These are phyloP conservation scores for Tilletia setariae DNA, from an alignment of 1,284 basidiomycete species.

Conservation along the genomic window DNA sequence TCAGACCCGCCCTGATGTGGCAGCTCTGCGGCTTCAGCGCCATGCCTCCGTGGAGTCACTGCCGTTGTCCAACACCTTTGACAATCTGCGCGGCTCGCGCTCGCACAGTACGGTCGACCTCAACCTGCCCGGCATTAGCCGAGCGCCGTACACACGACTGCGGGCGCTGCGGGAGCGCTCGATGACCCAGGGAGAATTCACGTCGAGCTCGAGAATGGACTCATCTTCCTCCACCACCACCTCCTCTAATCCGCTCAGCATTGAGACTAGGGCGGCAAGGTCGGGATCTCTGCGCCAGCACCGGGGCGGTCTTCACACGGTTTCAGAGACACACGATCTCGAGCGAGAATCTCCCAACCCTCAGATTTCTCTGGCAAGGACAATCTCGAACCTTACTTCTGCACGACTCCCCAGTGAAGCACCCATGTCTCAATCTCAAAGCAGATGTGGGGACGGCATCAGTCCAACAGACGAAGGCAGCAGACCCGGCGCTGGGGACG, in stretches of 20 bases:
- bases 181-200: not conserved
- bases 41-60: not conserved
- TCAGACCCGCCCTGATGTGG: not conserved
- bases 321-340: too few species aligned
- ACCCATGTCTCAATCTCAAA: too few species aligned
- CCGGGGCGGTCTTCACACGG: not conserved
- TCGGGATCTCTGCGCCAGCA: not conserved
- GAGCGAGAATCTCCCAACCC: too few species aligned
- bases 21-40: not conserved
- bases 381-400: too few species aligned
- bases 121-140: not conserved
- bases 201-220: too few species aligned
- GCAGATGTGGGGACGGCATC: not conserved
- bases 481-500: not conserved
- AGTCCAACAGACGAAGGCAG: not conserved
- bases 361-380: too few species aligned
- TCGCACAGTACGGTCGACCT: not conserved
- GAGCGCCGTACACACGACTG: not conserved
- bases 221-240: too few species aligned
- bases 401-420: too few species aligned
- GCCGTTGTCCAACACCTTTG: not conserved
- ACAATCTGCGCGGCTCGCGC: not conserved
- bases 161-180: slow-evolving; percentile 4
- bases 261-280: too few species aligned
- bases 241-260: too few species aligned